Conservation (phyloP, 345 rosid species). For the Sonneratia caseolaris region DNA sequence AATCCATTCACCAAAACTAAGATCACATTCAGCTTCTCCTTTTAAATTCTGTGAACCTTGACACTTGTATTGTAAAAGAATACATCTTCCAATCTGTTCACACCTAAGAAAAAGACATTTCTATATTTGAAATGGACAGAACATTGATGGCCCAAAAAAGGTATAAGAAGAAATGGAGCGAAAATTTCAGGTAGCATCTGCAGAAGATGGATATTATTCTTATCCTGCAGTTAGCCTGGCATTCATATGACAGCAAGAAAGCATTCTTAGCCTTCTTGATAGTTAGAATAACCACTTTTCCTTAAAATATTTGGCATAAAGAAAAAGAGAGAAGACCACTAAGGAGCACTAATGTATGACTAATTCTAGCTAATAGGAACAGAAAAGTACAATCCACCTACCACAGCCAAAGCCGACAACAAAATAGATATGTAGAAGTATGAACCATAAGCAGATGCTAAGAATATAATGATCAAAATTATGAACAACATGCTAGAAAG, state of each 20-base stretch:
- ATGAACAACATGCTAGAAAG: neutral
- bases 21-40: neutral
- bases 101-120: neutral
- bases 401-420: too few relatives aligned
- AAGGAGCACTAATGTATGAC: neutral
- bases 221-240: neutral
- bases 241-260: neutral
- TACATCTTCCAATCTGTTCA: neutral
- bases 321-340: neutral
- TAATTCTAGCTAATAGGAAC: neutral
- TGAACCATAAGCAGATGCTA: neutral
- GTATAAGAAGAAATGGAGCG: too few relatives aligned
- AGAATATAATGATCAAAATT: neutral
- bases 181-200: neutral
- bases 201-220: neutral
- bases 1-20: neutral
- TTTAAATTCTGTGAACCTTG: neutral
- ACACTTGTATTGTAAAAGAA: too few relatives aligned
- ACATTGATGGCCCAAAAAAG: too few relatives aligned
- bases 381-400: conserved; percentile 2
- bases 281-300: neutral
- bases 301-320: neutral
- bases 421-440: neutral
- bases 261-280: neutral
- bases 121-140: neutral